Evolutionary conservation across 495 filamentous ascomycete species (phyloP), one percentile per base, ranked within the genome.

Genomic region (Amphirosellinia nigrospora): DNA sequence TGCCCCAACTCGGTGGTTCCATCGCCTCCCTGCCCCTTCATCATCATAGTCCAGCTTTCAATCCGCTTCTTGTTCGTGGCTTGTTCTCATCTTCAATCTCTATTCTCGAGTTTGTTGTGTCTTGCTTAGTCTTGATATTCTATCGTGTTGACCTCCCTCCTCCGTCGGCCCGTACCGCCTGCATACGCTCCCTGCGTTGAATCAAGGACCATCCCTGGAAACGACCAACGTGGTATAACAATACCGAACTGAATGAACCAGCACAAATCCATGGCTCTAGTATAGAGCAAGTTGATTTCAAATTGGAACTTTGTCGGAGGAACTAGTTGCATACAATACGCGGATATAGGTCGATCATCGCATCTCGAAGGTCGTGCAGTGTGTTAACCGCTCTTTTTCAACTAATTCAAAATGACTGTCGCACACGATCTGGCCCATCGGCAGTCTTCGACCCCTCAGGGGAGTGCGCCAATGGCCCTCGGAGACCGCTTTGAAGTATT

Each of bases 401-500:
- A 48, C 38, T 28, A 67, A 73, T 69, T 73, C 78, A 89, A 73
- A 66, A 94, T 94, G 92, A 89, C 90, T 30, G 85, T 91, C 77
- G 82, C 87, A 75, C 88, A 91, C 76, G 90, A 93, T 64, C 73
- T 86, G 58, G 83, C 88, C 76, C 83, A 88, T 71, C 84, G 89
- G 70, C 85, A 84, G 76, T 82, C 85, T 48, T 84, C 87, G 68
- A 81, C 85, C 68, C 76, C 87, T 9, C 80, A 81, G 66, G 75
- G 72, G 59, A 70, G 75, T 64, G 78, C 77, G 48, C 83, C 84
- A 34, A 67, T 82, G 63, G 85, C 86, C 39, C 84, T 94, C 15
- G 89, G 92, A 79, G 96, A 98, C 79, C 89, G 93, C 71, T 99
- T 97, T 77, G 96, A 99, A 80, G 89, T 99, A 46, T 82, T 98